These are phyloP conservation scores for Phytophthora uliginosa DNA, from an alignment of 352 stramenopile species.

Conservation along the genomic window DNA sequence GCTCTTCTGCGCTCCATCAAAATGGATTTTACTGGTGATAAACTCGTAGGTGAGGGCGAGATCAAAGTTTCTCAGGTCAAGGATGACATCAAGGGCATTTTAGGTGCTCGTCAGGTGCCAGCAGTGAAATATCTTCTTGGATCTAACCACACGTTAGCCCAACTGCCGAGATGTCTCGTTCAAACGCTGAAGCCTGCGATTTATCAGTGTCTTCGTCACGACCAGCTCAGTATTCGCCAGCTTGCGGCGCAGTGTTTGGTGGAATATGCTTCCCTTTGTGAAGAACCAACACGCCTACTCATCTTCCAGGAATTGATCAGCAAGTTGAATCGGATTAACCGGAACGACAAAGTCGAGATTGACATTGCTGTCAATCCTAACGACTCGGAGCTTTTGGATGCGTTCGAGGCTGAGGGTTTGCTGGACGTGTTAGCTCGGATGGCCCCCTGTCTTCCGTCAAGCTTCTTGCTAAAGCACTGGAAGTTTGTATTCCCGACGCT, in stretches of 20 bases:
- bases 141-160: conserved; percentile 11
- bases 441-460: conserved; percentile 44
- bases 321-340: conserved; percentile 77
- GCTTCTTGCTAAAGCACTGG: conserved; percentile 80
- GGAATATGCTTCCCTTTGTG: conserved; percentile 57
- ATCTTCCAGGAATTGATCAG: conserved; percentile 83
- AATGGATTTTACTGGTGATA: conserved; percentile 13
- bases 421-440: conserved; percentile 70
- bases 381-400: conserved; percentile 49
- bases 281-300: conserved; percentile 56
- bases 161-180: conserved; percentile 39
- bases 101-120: conserved; percentile 7
- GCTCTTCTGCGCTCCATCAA: conserved; percentile 47
- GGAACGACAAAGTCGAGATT: conserved; percentile 11
- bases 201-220: conserved; percentile 65
- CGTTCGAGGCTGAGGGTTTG: conserved; percentile 70
- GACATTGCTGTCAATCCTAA: not conserved
- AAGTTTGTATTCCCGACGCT: conserved; percentile 75
- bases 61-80: conserved; percentile 34
- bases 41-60: conserved; percentile 13
- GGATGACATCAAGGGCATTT: conserved; percentile 39
- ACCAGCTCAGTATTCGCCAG: conserved; percentile 69
- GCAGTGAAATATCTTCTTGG: conserved; percentile 44
- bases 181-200: conserved; percentile 60
- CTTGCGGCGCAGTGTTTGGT: conserved; percentile 59